Evolutionary conservation across 2,329 filamentous ascomycete species (phyloP).

Genomic region (Colletotrichum plurivorum): DNA sequence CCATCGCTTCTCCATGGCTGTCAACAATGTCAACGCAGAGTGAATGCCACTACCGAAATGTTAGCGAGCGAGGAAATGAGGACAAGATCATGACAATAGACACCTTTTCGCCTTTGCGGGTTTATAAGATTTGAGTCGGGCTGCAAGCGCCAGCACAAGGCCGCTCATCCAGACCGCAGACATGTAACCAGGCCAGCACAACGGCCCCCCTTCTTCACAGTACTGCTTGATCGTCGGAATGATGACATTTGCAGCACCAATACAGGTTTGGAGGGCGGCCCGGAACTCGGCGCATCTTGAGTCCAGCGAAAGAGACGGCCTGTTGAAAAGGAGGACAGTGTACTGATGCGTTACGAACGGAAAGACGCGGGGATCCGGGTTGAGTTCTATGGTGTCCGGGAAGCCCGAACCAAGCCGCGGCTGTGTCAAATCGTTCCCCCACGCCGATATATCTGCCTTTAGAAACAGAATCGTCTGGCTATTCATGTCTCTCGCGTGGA

Average conservation of each 20-base stretch:
- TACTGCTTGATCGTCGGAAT: constrained; percentile 26
- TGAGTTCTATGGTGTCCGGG: neutral
- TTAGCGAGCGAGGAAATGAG: neutral
- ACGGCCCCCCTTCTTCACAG: constrained; percentile 10
- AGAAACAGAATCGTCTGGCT: constrained; percentile 25
- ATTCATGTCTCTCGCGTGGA: constrained; percentile 27
- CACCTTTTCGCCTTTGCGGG: constrained; percentile 10
- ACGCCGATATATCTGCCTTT: constrained; percentile 33
- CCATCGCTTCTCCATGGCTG: constrained; percentile 23
- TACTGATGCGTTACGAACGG: constrained; percentile 47
- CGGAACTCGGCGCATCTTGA: constrained; percentile 28
- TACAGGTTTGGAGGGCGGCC: constrained; percentile 30
- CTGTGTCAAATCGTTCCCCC: constrained; percentile 28
- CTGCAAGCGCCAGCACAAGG: constrained; percentile 52
- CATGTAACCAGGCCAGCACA: constrained; percentile 52
- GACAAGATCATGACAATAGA: neutral
- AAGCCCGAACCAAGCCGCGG: neutral
- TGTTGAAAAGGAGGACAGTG: constrained; percentile 50
- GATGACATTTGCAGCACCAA: constrained; percentile 19
- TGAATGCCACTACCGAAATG: constrained; percentile 8
- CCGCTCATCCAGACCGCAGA: constrained; percentile 55
- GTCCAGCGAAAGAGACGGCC: constrained; percentile 51
- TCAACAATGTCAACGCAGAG: constrained; percentile 10
- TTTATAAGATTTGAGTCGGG: constrained; percentile 21
- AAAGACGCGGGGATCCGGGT: constrained; percentile 26